phyloP scores from a whole-genome alignment of 495 filamentous ascomycete species.

The Penicillium macrosclerotiorum region DNA sequence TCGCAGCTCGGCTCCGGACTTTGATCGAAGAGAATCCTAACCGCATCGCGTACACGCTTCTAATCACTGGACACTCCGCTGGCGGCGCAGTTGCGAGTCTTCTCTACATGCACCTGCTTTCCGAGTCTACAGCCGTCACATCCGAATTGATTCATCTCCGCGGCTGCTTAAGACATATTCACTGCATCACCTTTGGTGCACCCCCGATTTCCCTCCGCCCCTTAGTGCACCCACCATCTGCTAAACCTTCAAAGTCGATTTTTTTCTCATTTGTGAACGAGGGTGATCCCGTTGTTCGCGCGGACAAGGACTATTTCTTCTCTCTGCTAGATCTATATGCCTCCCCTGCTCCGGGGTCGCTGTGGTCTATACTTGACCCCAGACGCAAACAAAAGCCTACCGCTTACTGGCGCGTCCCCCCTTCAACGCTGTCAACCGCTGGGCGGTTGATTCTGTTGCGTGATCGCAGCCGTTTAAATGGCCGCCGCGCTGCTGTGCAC shows the following conservation, averaged over 20 bases:
- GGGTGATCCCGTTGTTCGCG: constrained; percentile 75
- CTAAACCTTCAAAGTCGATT: constrained; percentile 53
- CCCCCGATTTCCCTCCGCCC: constrained; percentile 73
- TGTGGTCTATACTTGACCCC: constrained; percentile 6
- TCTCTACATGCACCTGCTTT: constrained; percentile 76
- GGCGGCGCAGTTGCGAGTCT: constrained; percentile 78
- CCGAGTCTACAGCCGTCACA: constrained; percentile 39
- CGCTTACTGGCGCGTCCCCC: constrained; percentile 60
- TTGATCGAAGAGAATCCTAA: constrained; percentile 67
- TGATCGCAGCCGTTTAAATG: constrained; percentile 2
- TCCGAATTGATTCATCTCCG: constrained; percentile 68
- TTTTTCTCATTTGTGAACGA: constrained; percentile 82
- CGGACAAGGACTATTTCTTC: constrained; percentile 70
- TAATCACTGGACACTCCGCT: constrained; percentile 82
- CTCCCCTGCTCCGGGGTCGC: constrained; percentile 52
- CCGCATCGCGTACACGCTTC: constrained; percentile 63
- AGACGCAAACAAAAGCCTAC: constrained; percentile 3
- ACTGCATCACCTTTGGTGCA: constrained; percentile 80
- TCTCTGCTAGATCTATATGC: constrained; percentile 70
- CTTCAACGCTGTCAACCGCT: constrained; percentile 60
- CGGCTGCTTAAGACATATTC: constrained; percentile 66
- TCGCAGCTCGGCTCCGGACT: constrained; percentile 64
- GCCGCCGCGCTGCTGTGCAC: constrained; percentile 1
- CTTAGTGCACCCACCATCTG: constrained; percentile 53
- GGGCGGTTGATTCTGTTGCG: constrained; percentile 66